phyloP scores from a whole-genome alignment of 2,329 filamentous ascomycete genomes.

The Zasmidium cellare region DNA sequence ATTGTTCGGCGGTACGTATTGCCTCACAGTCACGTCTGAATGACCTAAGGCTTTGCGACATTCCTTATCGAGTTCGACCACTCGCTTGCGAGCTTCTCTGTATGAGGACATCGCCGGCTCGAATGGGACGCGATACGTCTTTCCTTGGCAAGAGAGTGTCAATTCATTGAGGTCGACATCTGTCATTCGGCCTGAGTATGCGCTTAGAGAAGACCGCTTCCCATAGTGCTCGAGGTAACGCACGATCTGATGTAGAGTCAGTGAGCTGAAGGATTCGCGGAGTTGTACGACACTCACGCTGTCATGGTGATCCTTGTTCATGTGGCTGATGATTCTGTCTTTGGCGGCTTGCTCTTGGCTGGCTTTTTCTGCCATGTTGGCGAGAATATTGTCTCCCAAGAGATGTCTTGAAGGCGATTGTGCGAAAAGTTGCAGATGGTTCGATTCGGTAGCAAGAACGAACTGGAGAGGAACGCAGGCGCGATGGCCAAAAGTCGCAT shows the following conservation, averaged over 20 bases:
- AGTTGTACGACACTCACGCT: conserved; percentile 49
- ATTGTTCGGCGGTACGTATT: conserved; percentile 52
- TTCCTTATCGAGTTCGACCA: conserved; percentile 71
- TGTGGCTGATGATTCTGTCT: conserved; percentile 71
- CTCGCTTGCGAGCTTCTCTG: conserved; percentile 65
- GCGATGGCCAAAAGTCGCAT: no score
- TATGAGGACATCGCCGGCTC: conserved; percentile 69
- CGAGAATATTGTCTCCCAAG: neutral
- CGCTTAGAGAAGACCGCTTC: conserved; percentile 55
- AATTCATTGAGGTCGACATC: conserved; percentile 67
- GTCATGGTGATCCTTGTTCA: conserved; percentile 79
- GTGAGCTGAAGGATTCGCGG: neutral
- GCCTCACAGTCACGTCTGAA: conserved; percentile 56
- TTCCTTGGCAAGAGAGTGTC: conserved; percentile 57
- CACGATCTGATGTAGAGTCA: conserved; percentile 49
- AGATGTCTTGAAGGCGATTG: neutral
- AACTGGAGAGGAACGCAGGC: no score
- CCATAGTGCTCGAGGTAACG: conserved; percentile 76
- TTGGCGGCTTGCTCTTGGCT: conserved; percentile 51
- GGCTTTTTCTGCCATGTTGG: conserved; percentile 23
- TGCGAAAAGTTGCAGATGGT: neutral
- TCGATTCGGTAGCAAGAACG: no score
- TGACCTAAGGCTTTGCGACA: conserved; percentile 62
- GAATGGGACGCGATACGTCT: conserved; percentile 60
- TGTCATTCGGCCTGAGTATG: conserved; percentile 60